Percentiles rank a stretch among this genome's conserved stretches.
phyloP scores from a whole-genome alignment of 2,329 filamentous ascomycete genomes.

The Stachybotrys chartarum region DNA sequence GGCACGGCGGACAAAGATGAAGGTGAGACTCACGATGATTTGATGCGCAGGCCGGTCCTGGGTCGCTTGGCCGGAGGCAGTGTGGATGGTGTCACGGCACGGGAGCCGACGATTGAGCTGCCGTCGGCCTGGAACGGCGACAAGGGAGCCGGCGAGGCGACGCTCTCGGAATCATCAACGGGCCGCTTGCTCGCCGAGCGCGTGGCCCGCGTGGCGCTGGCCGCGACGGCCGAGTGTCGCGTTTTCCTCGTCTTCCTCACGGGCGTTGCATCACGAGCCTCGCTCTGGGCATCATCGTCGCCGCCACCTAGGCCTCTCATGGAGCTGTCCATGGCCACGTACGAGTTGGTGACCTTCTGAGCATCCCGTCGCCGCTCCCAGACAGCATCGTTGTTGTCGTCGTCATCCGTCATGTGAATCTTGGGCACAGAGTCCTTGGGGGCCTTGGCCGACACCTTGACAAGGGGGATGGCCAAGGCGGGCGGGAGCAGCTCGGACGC shows the following conservation, averaged over 20 bases:
- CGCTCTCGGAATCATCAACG: constrained; percentile 45
- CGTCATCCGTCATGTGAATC: constrained; percentile 18
- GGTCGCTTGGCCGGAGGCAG: constrained; percentile 52
- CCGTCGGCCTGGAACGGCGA: constrained; percentile 38
- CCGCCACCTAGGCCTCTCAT: constrained; percentile 19
- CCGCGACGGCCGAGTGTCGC: constrained; percentile 25
- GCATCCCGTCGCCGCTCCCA: constrained; percentile 29
- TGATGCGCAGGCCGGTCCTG: constrained; percentile 56
- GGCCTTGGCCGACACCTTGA: constrained; percentile 15
- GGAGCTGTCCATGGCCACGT: constrained; percentile 28
- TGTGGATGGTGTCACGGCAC: constrained; percentile 52
- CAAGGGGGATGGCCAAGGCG: constrained; percentile 7
- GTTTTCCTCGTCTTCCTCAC: constrained; percentile 24
- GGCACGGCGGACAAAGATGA: neutral
- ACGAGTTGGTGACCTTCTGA: constrained; percentile 30
- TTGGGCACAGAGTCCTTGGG: constrained; percentile 19
- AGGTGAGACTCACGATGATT: constrained; percentile 56
- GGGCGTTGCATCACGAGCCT: constrained; percentile 22
- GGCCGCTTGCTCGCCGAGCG: constrained; percentile 46
- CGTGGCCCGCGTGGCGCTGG: constrained; percentile 33
- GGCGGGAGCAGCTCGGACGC: constrained; percentile 24
- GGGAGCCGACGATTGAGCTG: constrained; percentile 43
- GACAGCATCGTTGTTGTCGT: constrained; percentile 16
- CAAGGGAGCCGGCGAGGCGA: constrained; percentile 43
- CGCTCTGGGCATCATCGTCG: constrained; percentile 8